Percentiles rank a stretch among this genome's conserved stretches.
These are phyloP conservation scores for Narthecium ossifragum DNA, from an alignment of 106 monocot genomes.

Conservation along the genomic window DNA sequence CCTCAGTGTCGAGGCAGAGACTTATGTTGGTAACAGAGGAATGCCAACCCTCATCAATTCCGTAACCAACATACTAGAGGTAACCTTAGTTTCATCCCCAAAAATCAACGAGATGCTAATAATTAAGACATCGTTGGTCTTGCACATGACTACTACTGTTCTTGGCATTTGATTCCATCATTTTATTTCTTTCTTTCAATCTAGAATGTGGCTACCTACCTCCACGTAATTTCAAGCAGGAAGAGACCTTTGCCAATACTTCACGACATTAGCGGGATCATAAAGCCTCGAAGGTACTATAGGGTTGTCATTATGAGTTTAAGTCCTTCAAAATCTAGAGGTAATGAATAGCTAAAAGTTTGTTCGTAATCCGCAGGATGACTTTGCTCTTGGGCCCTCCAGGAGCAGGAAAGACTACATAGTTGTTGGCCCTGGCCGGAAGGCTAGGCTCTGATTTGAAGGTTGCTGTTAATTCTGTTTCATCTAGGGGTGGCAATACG, in stretches of 20 bases:
- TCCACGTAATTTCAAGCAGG: constrained; percentile 33
- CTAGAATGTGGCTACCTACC: constrained; percentile 8
- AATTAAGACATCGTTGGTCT: too few relatives aligned
- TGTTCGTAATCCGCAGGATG: constrained; percentile 25
- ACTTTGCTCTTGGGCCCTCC: constrained; percentile 56
- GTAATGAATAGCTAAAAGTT: neutral
- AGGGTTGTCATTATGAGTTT: neutral
- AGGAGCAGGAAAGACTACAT: constrained; percentile 58
- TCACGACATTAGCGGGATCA: constrained; percentile 37
- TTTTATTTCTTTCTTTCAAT: neutral
- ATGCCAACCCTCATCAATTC: constrained; percentile 47
- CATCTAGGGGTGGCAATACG: too few relatives aligned
- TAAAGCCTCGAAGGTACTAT: constrained; percentile 35
- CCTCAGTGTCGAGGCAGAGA: constrained; percentile 34
- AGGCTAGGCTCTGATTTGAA: constrained; percentile 25
- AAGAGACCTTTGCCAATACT: constrained; percentile 39
- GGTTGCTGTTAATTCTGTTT: neutral
- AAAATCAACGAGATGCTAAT: too few relatives aligned
- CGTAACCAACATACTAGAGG: constrained; percentile 33
- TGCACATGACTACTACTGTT: too few relatives aligned
- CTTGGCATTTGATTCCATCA: too few relatives aligned
- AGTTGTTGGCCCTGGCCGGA: constrained; percentile 44
- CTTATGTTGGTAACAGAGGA: constrained; percentile 42
- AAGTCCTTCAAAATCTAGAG: neutral
- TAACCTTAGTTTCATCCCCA: too few relatives aligned